Conservation (phyloP, 495 filamentous ascomycete genomes). For the Hypoxylon cercidicola region DNA sequence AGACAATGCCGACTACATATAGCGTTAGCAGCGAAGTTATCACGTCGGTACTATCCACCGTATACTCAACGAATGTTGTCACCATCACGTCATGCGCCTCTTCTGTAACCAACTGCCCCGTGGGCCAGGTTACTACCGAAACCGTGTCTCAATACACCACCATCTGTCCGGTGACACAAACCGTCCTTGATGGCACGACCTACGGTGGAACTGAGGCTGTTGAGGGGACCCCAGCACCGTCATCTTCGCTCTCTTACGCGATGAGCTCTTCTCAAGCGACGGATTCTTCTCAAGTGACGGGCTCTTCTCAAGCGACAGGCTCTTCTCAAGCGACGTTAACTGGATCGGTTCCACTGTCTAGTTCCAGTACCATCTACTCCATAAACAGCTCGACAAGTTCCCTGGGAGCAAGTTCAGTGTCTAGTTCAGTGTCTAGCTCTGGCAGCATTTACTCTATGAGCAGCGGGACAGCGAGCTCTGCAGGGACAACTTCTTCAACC, state of each 20-base stretch:
- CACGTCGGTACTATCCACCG: constrained; percentile 43
- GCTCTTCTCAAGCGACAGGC: background rate
- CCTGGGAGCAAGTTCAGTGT: constrained; percentile 2
- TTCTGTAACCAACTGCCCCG: constrained; percentile 67
- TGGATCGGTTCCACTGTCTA: constrained; percentile 15
- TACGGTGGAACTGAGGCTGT: constrained; percentile 28
- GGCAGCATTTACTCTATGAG: background rate
- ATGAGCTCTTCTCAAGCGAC: background rate
- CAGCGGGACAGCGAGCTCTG: constrained; percentile 7
- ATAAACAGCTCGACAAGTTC: constrained; percentile 10
- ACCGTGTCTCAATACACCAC: constrained; percentile 54
- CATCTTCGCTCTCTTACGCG: constrained; percentile 4
- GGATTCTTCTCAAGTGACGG: no score
- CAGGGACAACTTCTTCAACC: constrained; percentile 3
- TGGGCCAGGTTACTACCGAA: constrained; percentile 50
- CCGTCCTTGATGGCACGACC: constrained; percentile 44
- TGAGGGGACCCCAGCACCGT: constrained; percentile 5
- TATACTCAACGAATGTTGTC: constrained; percentile 44
- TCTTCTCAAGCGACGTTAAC: constrained; percentile 8
- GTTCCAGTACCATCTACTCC: constrained; percentile 4
- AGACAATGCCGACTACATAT: constrained; percentile 44
- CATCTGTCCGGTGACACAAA: constrained; percentile 56
- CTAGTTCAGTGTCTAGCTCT: constrained; percentile 14
- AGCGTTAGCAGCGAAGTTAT: constrained; percentile 46
- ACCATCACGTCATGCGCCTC: constrained; percentile 66